These are phyloP conservation scores for Hsuehochloa calcarea DNA, from an alignment of 176 grass and related monocot species.

Conservation along the genomic window DNA sequence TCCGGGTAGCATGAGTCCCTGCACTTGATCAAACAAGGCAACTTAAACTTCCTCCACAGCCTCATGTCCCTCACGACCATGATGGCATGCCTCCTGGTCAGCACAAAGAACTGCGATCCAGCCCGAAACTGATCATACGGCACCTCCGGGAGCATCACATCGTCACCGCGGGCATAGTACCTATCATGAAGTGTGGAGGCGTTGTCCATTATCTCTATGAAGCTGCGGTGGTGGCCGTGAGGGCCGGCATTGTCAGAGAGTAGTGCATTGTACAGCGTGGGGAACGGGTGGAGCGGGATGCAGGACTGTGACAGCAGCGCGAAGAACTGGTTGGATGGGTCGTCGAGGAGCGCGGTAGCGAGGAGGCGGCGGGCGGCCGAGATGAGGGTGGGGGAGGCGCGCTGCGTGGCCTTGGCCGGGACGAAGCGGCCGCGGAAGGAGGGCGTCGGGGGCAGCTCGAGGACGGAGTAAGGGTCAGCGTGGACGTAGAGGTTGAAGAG, in stretches of 20 bases:
- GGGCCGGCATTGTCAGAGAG: constrained; percentile 49
- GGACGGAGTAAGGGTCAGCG: constrained; percentile 61
- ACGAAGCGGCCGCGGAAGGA: constrained; percentile 78
- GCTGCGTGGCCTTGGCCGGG: constrained; percentile 78
- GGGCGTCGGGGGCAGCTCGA: constrained; percentile 45
- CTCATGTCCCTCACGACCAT: constrained; percentile 83
- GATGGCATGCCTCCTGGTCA: constrained; percentile 71
- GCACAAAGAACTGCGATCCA: constrained; percentile 90
- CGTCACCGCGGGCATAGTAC: constrained; percentile 79
- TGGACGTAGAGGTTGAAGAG: constrained; percentile 89
- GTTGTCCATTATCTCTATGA: constrained; percentile 89
- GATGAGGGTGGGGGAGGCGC: constrained; percentile 85
- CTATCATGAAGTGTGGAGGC: constrained; percentile 58
- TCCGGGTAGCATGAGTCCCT: constrained; percentile 72
- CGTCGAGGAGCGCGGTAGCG: constrained; percentile 68
- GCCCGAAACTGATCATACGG: constrained; percentile 71
- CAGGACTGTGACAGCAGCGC: constrained; percentile 81
- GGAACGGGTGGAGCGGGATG: constrained; percentile 80
- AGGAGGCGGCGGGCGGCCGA: constrained; percentile 80
- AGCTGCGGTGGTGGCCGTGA: constrained; percentile 62
- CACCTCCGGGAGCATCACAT: constrained; percentile 81
- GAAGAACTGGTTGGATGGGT: constrained; percentile 73
- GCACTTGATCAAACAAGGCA: constrained; percentile 66
- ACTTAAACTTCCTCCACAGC: constrained; percentile 95
- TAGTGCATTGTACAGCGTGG: constrained; percentile 58